Conservation (phyloP, 345 rosid species). For the Hibiscus mutabilis region DNA sequence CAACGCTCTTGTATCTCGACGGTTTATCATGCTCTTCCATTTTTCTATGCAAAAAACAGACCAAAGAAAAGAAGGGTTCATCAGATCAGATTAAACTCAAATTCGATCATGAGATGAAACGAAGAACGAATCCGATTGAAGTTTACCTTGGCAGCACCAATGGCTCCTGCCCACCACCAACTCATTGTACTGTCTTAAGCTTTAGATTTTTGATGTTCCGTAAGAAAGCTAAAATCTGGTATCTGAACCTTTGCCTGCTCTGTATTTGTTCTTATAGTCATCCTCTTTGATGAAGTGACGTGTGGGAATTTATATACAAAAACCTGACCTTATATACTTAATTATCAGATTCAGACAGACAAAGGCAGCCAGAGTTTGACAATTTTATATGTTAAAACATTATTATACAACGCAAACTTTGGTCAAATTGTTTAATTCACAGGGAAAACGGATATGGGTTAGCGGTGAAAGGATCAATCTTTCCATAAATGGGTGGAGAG, state of each 20-base stretch:
- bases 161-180: conserved; percentile 14
- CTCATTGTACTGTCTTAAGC: neutral
- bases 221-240: neutral
- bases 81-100: neutral
- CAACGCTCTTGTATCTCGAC: conserved; percentile 10
- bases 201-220: neutral
- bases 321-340: neutral
- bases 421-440: no score
- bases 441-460: no score
- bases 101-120: no score
- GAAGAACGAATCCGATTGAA: neutral
- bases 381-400: no score
- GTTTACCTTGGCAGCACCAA: conserved; percentile 8
- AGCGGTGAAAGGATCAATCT: no score
- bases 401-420: no score
- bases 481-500: neutral
- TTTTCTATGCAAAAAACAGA: no score
- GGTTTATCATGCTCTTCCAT: conserved; percentile 1
- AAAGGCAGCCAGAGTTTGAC: neutral
- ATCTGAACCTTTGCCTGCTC: neutral
- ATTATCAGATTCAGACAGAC: neutral
- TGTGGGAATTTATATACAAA: neutral
- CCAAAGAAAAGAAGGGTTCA: neutral
- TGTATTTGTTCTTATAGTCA: neutral
- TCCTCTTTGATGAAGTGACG: neutral